Conservation (phyloP, 2,329 filamentous ascomycete species). For the Penicillium sp. region DNA sequence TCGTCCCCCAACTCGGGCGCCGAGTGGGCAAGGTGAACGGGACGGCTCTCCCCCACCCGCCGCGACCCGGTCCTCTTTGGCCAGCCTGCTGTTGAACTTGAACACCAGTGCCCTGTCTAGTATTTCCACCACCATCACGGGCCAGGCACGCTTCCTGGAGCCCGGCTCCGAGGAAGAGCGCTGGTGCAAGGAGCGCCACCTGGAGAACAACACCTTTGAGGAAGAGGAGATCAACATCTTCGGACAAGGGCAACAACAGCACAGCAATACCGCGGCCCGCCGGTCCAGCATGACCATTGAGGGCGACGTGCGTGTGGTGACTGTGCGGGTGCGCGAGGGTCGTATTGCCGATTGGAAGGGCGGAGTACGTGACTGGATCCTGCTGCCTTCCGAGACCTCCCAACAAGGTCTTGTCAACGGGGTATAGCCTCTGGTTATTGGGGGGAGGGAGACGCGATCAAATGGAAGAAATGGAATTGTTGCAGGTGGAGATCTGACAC, state of each 20-base stretch:
- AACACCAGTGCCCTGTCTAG: conserved; percentile 82
- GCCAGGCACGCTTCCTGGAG: conserved; percentile 68
- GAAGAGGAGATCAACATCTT: conserved; percentile 47
- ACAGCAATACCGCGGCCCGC: conserved; percentile 23
- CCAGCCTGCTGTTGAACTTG: conserved; percentile 77
- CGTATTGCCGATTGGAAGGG: conserved; percentile 94
- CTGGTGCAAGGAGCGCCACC: conserved; percentile 75
- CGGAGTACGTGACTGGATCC: conserved; percentile 71
- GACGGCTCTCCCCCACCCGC: conserved; percentile 60
- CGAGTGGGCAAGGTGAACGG: conserved; percentile 47
- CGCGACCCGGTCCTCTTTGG: conserved; percentile 64
- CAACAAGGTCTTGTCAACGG: conserved; percentile 27
- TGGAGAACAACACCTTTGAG: conserved; percentile 88
- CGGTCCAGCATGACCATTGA: conserved; percentile 57
- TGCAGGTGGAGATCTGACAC: too few species aligned
- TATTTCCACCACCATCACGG: conserved; percentile 91
- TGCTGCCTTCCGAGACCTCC: conserved; percentile 31
- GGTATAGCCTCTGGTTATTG: conserved; percentile 9
- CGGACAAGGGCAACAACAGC: conserved; percentile 35
- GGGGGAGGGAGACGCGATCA: neutral
- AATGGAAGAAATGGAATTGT: too few species aligned
- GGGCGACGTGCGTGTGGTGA: conserved; percentile 78
- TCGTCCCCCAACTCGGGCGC: conserved; percentile 68
- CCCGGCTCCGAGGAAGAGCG: conserved; percentile 71
- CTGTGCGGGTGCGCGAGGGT: conserved; percentile 77